A percentile compares a stretch with the other conserved stretches of the same genome.
Conservation (phyloP, 2,329 filamentous ascomycete genomes). For the Ceratocystis lukuohia region DNA sequence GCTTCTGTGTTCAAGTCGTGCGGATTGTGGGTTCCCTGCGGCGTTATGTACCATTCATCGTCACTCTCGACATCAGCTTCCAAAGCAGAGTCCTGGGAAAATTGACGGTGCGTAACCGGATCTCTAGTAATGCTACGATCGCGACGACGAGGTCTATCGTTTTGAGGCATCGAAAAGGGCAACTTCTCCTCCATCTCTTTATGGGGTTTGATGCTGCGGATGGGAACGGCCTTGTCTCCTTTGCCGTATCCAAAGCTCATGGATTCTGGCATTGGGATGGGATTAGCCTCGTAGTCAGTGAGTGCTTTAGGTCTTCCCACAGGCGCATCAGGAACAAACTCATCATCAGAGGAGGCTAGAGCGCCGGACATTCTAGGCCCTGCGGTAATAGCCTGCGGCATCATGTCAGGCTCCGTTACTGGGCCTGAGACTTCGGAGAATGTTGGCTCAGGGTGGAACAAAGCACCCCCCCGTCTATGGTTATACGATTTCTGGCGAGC, state of each 20-base stretch:
- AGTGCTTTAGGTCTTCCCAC: neutral
- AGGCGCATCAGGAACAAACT: neutral
- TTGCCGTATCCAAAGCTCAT: neutral
- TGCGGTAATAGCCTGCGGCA: neutral
- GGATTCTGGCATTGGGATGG: neutral
- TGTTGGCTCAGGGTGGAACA: constrained; percentile 2
- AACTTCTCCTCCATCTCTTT: neutral
- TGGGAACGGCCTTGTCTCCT: neutral
- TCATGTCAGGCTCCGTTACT: constrained; percentile 5
- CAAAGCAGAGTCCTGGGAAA: constrained; percentile 19
- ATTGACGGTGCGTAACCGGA: constrained; percentile 20
- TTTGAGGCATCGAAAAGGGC: neutral
- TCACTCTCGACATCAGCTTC: constrained; percentile 23
- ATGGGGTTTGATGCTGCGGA: neutral
- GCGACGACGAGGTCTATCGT: neutral
- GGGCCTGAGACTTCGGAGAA: constrained; percentile 15
- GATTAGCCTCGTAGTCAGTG: neutral
- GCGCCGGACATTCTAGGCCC: constrained; percentile 6
- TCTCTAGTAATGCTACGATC: neutral
- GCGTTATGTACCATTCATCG: constrained; percentile 22
- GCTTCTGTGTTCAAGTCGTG: constrained; percentile 43
- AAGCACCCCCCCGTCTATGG: neutral
- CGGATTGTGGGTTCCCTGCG: constrained; percentile 38
- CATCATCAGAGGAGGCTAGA: constrained; percentile 6
- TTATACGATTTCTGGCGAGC: neutral